Base-by-base conservation (phyloP, 2,329 filamentous ascomycete genomes). In the Fusarium drepaniforme region DNA sequence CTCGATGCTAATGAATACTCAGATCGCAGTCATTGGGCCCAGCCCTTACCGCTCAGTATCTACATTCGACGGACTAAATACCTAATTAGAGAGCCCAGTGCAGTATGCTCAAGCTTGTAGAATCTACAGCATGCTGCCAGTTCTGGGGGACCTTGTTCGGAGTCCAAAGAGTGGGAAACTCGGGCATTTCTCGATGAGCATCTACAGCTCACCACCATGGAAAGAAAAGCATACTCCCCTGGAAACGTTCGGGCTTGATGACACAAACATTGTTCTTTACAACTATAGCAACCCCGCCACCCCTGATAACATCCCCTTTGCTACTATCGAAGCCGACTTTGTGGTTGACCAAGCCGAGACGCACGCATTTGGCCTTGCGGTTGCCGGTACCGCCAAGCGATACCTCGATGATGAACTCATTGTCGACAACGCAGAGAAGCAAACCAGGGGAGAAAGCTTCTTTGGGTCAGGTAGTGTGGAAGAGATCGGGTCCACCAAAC, bases 31-130 rank as follows among this genome's bases (percentile, higher is more conserved):
- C 33, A 84, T 91, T 35, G 89, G 89, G 0, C 89, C 89, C 18
- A 90, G 90, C 74, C 85, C 88, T 6, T 93, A 93, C 83, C 91
- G 92, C 68, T 92, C 93, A 59, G 87, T 95, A 21, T 94, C 91
- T 0, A 93, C 93, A 2, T 90, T 92, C 33, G 92, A 93, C 65
- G 93, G 93, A 8, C 49, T 53, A 5, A 21, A 33, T 2, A 4
- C 18, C 25, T 6, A 53, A 21, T 53, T 53, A 9, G 28, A 53
- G 4, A 33, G 15, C 9, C 49, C 28, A 33, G 49, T 53, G 4
- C 18, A 53, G 9, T 30, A 30, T 53, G 28, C 28, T 5, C 18
- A 53, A 15, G 92, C 92, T 12, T 89, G 88, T 44, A 91, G 93
- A 80, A 90, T 90, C 1, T 91, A 93, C 82, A 91, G 91, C 77